Evolutionary conservation across 345 rosid species (phyloP).

Genomic region (Carallia brachiata): DNA sequence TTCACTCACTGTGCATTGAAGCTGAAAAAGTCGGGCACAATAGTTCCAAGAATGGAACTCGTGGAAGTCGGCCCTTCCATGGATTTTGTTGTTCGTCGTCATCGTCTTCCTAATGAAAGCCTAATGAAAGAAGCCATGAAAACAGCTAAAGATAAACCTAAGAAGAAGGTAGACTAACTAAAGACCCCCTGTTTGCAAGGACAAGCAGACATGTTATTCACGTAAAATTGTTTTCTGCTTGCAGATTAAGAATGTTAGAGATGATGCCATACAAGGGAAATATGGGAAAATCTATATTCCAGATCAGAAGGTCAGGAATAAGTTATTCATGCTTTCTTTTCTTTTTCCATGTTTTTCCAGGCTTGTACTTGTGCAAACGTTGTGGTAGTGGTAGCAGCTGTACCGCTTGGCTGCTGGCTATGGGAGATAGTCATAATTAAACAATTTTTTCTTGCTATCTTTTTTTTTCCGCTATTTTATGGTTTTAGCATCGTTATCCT

Average conservation of each 20-base stretch:
- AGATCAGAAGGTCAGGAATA: constrained; percentile 72
- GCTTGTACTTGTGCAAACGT: too few relatives aligned
- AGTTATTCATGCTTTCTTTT: neutral
- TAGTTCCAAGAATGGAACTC: constrained; percentile 89
- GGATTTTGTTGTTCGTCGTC: constrained; percentile 90
- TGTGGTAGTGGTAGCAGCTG: too few relatives aligned
- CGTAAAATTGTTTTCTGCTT: constrained; percentile 7
- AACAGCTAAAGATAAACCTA: constrained; percentile 59
- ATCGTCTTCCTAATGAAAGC: constrained; percentile 80
- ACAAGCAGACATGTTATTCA: constrained; percentile 11
- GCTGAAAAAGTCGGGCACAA: constrained; percentile 79
- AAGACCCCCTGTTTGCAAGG: neutral
- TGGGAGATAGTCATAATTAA: too few relatives aligned
- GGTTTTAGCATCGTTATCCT: neutral
- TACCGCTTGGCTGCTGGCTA: too few relatives aligned
- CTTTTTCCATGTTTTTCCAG: too few relatives aligned
- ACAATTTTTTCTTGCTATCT: neutral
- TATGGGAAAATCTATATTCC: constrained; percentile 80
- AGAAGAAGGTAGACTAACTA: constrained; percentile 68
- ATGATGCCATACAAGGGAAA: constrained; percentile 61
- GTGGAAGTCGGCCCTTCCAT: constrained; percentile 94
- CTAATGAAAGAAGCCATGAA: constrained; percentile 83
- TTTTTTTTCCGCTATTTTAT: neutral
- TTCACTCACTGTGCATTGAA: constrained; percentile 83
- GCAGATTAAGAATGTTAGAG: constrained; percentile 73